A percentile compares a stretch with the other conserved stretches of the same genome.
Evolutionary conservation across 768 basidiomycete species (phyloP).

Genomic region (Udeniomyces megalosporus): DNA sequence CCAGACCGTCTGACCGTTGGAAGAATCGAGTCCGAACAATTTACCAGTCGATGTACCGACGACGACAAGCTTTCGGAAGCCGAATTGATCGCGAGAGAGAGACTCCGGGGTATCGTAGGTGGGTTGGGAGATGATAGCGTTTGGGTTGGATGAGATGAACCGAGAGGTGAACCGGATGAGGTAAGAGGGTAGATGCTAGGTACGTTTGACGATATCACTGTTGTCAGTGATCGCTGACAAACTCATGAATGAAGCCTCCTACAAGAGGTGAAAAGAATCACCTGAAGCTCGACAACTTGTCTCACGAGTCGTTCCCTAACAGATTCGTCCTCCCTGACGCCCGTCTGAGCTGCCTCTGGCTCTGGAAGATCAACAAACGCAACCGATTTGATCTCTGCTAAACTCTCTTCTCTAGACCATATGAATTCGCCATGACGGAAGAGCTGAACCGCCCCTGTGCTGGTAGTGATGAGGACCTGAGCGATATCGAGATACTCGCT

Average conservation of each 20-base stretch:
- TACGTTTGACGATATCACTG: too few species aligned
- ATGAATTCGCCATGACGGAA: slow-evolving; percentile 47
- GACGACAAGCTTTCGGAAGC: slow-evolving; percentile 70
- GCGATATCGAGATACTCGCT: slow-evolving; percentile 27
- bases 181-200: slow-evolving; percentile 55
- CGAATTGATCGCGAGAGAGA: slow-evolving; percentile 58
- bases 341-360: neutral
- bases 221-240: neutral
- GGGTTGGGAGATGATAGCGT: slow-evolving; percentile 31
- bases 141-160: slow-evolving; percentile 40
- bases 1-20: slow-evolving; percentile 64
- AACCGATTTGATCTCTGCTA: slow-evolving; percentile 46
- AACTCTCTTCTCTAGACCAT: slow-evolving; percentile 70
- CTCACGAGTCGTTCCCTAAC: slow-evolving; percentile 21
- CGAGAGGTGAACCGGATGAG: slow-evolving; percentile 48
- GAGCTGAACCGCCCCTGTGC: slow-evolving; percentile 59
- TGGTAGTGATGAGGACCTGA: slow-evolving; percentile 44
- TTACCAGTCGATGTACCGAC: slow-evolving; percentile 55
- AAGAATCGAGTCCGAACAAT: slow-evolving; percentile 64
- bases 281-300: slow-evolving; percentile 25
- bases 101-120: slow-evolving; percentile 27
- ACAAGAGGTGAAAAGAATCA: slow-evolving; percentile 14
- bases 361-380: slow-evolving; percentile 69
- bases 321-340: slow-evolving; percentile 21
- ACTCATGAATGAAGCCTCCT: slow-evolving; percentile 3